Evolutionary conservation across 106 monocot species (phyloP).

Genomic region (Dioscorea alata): DNA sequence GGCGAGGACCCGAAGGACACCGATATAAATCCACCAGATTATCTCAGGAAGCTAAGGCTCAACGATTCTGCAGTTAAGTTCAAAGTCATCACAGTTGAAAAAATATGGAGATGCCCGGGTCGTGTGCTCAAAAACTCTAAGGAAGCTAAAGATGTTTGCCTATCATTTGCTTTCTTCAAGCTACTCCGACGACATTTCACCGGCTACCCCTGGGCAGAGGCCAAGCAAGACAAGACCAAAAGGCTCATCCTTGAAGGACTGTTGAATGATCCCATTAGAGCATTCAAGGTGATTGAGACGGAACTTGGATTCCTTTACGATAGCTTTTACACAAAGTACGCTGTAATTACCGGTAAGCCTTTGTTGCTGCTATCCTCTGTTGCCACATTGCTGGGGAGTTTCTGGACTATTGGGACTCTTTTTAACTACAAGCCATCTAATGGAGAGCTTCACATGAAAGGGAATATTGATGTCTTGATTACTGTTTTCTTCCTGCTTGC

Average conservation of each 20-base stretch:
- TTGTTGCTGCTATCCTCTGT: too few relatives aligned
- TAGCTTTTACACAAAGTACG: slow-evolving; percentile 12
- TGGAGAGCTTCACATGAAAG: too few relatives aligned
- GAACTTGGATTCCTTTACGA: slow-evolving; percentile 17
- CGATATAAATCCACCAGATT: background rate
- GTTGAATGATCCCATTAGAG: background rate
- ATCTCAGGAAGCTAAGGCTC: background rate
- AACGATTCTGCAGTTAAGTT: background rate
- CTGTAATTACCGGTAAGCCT: background rate
- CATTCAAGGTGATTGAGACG: slow-evolving; percentile 7
- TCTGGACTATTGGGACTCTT: too few relatives aligned
- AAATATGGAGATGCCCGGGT: slow-evolving; percentile 8
- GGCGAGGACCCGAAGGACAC: background rate
- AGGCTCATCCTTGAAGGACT: slow-evolving; percentile 7
- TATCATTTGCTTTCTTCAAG: slow-evolving; percentile 30
- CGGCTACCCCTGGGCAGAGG: slow-evolving; percentile 1
- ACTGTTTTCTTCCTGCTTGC: background rate
- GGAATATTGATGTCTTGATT: background rate
- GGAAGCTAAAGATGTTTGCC: slow-evolving; percentile 14
- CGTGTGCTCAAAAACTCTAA: background rate
- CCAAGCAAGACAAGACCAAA: background rate
- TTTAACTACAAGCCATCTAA: too few relatives aligned
- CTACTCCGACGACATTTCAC: background rate
- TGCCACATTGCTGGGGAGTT: too few relatives aligned
- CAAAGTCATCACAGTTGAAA: slow-evolving; percentile 7